phyloP scores from a whole-genome alignment of 345 rosid species.

The Boechera divaricarpa region DNA sequence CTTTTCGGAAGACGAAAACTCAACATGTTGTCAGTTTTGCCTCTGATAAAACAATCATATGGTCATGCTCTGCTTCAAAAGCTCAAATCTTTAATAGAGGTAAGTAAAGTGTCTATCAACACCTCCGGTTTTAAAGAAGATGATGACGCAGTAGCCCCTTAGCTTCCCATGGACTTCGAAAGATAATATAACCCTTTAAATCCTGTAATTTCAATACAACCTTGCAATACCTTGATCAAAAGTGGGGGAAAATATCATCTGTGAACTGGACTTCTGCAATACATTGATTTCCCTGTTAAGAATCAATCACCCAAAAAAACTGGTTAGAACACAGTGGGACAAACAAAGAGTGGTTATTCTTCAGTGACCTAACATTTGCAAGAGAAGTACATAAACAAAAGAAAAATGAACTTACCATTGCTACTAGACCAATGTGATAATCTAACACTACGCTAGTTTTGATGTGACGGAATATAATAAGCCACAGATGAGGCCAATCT shows the following conservation, averaged over 20 bases:
- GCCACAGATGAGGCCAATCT: not conserved
- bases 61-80: too few relatives aligned
- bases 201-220: not conserved
- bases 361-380: not conserved
- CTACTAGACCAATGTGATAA: not conserved
- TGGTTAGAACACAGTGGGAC: not conserved
- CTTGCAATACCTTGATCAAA: too few relatives aligned
- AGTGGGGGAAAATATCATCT: too few relatives aligned
- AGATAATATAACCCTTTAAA: not conserved
- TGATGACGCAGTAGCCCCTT: not conserved
- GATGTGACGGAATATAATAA: not conserved
- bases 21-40: too few relatives aligned
- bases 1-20: not conserved
- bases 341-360: not conserved
- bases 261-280: too few relatives aligned
- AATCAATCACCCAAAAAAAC: not conserved
- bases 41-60: too few relatives aligned
- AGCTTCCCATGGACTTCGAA: not conserved
- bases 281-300: not conserved
- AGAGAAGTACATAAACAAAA: not conserved
- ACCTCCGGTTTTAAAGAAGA: too few relatives aligned
- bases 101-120: too few relatives aligned
- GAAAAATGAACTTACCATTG: slow-evolving; percentile 4
- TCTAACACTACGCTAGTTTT: not conserved
- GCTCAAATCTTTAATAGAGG: too few relatives aligned